Conservation (phyloP, 345 rosid genomes). For the Lepidium aucheri region DNA sequence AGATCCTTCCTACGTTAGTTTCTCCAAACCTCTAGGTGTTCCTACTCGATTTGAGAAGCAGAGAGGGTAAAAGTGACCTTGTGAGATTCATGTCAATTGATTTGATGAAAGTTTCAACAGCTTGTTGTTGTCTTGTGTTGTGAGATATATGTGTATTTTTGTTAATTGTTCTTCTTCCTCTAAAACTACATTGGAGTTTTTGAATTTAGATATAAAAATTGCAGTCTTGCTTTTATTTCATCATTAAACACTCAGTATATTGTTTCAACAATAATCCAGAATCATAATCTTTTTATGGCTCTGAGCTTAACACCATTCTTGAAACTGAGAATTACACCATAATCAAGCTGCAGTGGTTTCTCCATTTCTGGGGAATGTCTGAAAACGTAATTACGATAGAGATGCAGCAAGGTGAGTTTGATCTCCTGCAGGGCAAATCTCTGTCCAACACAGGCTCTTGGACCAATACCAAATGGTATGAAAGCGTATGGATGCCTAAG, state of each 20-base stretch:
- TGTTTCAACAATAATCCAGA: constrained; percentile 15
- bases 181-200: constrained; percentile 24
- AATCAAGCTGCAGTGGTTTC: constrained; percentile 67
- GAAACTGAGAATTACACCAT: constrained; percentile 78
- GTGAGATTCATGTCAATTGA: constrained; percentile 15
- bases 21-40: constrained; percentile 44
- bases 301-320: constrained; percentile 74
- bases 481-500: constrained; percentile 77
- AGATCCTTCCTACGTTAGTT: constrained; percentile 34
- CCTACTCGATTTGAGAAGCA: constrained; percentile 35
- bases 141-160: constrained; percentile 27
- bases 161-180: constrained; percentile 5
- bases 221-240: neutral
- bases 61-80: constrained; percentile 19
- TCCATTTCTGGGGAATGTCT: constrained; percentile 79
- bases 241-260: neutral
- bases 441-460: constrained; percentile 82
- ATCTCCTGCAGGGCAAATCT: constrained; percentile 72
- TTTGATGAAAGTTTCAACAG: constrained; percentile 33
- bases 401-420: constrained; percentile 62
- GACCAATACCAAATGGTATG: constrained; percentile 90
- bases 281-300: constrained; percentile 44
- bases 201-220: constrained; percentile 12
- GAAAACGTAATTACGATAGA: constrained; percentile 55
- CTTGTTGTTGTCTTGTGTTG: constrained; percentile 48